phyloP scores from a whole-genome alignment of 306 rosid species.

The Adenanthera pavonina region DNA sequence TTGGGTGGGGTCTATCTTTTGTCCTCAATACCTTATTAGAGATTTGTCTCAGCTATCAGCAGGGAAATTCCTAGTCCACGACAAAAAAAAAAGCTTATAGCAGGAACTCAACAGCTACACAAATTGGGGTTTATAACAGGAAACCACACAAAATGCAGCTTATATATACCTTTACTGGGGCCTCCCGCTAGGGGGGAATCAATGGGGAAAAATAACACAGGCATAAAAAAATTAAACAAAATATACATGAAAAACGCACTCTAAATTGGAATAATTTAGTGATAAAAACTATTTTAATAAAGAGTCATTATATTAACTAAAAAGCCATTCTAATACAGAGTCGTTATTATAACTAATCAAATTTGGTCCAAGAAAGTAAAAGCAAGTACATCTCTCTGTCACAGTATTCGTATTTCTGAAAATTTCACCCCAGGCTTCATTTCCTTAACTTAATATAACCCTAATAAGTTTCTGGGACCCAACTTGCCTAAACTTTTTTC shows the following conservation, averaged over 20 bases:
- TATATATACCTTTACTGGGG: background rate
- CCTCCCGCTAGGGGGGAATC: background rate
- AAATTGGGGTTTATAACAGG: background rate
- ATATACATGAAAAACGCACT: background rate
- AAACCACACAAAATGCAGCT: background rate
- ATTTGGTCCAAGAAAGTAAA: background rate
- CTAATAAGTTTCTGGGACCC: too few relatives aligned
- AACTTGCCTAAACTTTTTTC: too few relatives aligned
- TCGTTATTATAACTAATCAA: background rate
- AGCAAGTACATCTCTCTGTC: background rate
- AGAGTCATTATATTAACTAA: too few relatives aligned
- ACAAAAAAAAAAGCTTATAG: background rate
- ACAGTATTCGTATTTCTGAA: background rate
- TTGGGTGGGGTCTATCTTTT: too few relatives aligned
- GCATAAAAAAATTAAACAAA: background rate
- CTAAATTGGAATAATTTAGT: background rate
- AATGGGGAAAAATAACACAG: background rate
- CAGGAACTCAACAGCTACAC: background rate
- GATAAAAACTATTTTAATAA: background rate
- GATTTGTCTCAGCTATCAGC: too few relatives aligned
- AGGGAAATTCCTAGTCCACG: too few relatives aligned
- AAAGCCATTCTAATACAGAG: background rate
- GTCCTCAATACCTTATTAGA: too few relatives aligned
- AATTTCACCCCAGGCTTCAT: background rate
- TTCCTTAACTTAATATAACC: background rate